Evolutionary conservation across 2,329 filamentous ascomycete species (phyloP).

Genomic region (Colletotrichum liriopes): DNA sequence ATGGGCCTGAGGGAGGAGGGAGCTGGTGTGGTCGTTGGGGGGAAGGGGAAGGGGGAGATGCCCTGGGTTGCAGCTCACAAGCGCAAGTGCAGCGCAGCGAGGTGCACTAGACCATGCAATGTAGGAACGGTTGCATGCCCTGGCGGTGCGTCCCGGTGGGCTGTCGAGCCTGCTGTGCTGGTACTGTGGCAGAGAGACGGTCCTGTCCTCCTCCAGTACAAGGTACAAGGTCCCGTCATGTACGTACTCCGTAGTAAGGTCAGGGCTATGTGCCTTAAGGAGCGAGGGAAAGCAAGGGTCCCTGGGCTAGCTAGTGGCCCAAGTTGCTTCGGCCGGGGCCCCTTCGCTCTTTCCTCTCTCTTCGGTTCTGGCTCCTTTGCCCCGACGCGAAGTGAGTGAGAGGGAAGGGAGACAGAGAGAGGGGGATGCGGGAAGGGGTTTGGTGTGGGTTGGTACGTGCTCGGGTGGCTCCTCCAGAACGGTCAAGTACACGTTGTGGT

Average conservation of each 20-base stretch:
- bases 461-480: conserved; percentile 23
- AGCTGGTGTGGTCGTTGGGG: neutral
- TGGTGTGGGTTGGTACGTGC: conserved; percentile 15
- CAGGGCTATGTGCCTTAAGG: conserved; percentile 10
- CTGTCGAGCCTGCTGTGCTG: neutral
- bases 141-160: neutral
- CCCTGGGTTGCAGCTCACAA: conserved; percentile 10
- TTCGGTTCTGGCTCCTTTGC: conserved; percentile 23
- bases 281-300: conserved; percentile 1
- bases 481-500: conserved; percentile 5
- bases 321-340: conserved; percentile 18
- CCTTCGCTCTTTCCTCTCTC: conserved; percentile 12
- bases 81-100: conserved; percentile 10
- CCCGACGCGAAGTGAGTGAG: neutral
- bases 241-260: conserved; percentile 18
- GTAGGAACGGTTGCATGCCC: conserved; percentile 16
- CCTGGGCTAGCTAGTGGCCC: conserved; percentile 1
- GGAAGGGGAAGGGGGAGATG: conserved; percentile 2
- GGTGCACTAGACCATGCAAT: conserved; percentile 1
- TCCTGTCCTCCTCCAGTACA: too few relatives aligned
- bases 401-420: conserved; percentile 2
- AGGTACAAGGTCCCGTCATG: conserved; percentile 1
- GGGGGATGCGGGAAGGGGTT: neutral
- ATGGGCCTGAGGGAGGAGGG: neutral
- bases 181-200: neutral